Conservation (phyloP, 164 flowering plant species). For the Liquidambar formosana region DNA sequence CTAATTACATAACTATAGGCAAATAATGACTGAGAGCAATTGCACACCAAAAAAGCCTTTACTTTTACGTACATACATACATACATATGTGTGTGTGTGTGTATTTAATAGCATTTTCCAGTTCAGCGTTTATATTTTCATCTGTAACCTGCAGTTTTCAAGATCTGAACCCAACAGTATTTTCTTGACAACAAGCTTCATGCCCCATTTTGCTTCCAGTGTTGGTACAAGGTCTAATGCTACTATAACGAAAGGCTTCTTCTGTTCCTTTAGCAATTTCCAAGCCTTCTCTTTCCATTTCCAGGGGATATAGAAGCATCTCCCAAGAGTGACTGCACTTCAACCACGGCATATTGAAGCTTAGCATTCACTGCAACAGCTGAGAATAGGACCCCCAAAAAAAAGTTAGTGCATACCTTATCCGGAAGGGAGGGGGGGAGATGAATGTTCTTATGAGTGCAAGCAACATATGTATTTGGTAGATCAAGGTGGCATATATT, state of each 20-base stretch:
- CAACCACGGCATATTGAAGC: constrained; percentile 80
- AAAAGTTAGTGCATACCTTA: neutral
- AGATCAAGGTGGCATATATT: too few relatives aligned
- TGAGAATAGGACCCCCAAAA: constrained; percentile 28
- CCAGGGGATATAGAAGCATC: constrained; percentile 39
- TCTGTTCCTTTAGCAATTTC: constrained; percentile 57
- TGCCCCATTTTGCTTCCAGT: constrained; percentile 76
- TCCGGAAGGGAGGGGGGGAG: neutral
- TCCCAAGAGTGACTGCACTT: constrained; percentile 40
- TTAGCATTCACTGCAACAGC: constrained; percentile 96
- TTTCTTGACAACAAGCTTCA: constrained; percentile 67
- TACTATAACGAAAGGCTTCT: constrained; percentile 62
- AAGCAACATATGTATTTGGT: too few relatives aligned
- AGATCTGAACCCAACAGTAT: constrained; percentile 73
- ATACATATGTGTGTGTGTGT: too few relatives aligned
- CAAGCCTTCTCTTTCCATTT: constrained; percentile 46
- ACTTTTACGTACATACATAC: neutral
- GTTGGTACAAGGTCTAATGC: constrained; percentile 78
- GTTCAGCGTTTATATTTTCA: neutral
- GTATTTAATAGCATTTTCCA: too few relatives aligned
- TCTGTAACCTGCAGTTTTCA: constrained; percentile 86
- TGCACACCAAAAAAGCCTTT: neutral
- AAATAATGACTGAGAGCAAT: neutral
- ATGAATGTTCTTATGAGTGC: neutral
- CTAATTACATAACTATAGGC: neutral